Percentiles rank a stretch among this genome's conserved stretches.
These are phyloP conservation scores for Xylariaceae sp. DNA, from an alignment of 2,329 filamentous ascomycete genomes.

Conservation along the genomic window DNA sequence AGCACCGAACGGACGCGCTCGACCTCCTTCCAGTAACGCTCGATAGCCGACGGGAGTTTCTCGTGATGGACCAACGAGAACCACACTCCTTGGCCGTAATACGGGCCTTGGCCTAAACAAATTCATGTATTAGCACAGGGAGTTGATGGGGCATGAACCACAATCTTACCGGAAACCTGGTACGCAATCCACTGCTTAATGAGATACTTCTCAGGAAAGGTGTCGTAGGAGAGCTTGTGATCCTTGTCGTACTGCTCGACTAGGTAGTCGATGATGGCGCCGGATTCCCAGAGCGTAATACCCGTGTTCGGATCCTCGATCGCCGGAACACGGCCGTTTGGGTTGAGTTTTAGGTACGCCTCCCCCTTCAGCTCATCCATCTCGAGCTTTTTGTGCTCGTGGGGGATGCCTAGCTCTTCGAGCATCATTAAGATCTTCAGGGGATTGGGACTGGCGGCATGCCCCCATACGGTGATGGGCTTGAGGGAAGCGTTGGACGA, in stretches of 20 bases:
- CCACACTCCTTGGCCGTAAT: conserved; percentile 45
- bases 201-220: conserved; percentile 35
- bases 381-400: conserved; percentile 20
- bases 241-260: conserved; percentile 37
- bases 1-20: conserved; percentile 43
- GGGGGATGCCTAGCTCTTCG: conserved; percentile 32
- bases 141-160: no score
- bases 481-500: conserved; percentile 24
- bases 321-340: conserved; percentile 22
- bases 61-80: conserved; percentile 40
- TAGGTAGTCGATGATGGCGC: conserved; percentile 23
- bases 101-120: conserved; percentile 41
- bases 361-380: conserved; percentile 18
- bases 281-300: conserved; percentile 23
- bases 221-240: conserved; percentile 34
- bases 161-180: conserved; percentile 37
- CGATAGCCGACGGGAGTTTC: conserved; percentile 40
- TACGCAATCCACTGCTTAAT: conserved; percentile 44
- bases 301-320: conserved; percentile 25
- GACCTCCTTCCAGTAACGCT: conserved; percentile 43
- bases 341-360: conserved; percentile 17
- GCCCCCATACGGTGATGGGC: conserved; percentile 32
- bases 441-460: conserved; percentile 29
- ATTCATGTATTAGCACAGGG: background rate
- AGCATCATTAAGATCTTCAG: conserved; percentile 32